These are phyloP conservation scores for Micromonas commoda DNA, from an alignment of 139 green algal species.

Conservation along the genomic window DNA sequence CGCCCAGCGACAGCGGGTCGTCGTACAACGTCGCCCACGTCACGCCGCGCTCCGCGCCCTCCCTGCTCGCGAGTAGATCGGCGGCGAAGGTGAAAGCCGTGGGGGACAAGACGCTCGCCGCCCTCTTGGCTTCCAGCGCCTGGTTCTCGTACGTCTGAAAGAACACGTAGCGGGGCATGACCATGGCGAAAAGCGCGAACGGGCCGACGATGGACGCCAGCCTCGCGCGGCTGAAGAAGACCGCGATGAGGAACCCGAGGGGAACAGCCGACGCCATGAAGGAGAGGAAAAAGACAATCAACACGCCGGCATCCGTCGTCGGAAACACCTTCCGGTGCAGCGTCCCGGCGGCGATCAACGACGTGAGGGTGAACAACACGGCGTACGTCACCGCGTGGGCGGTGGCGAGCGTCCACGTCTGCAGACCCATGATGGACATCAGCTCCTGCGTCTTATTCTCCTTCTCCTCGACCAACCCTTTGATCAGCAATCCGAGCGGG, in stretches of 20 bases:
- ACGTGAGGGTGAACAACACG: background rate
- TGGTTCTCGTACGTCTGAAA: too few relatives aligned
- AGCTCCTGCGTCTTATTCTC: constrained; percentile 32
- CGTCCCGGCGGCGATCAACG: too few relatives aligned
- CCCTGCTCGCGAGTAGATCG: background rate
- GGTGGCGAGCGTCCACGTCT: constrained; percentile 25
- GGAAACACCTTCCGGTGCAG: constrained; percentile 13
- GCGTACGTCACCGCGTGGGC: background rate
- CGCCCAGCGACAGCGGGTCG: background rate
- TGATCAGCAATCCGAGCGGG: constrained; percentile 27
- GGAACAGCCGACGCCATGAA: background rate
- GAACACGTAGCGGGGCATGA: too few relatives aligned
- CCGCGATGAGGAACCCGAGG: constrained; percentile 7
- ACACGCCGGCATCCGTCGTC: constrained; percentile 15
- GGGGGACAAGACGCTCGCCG: background rate
- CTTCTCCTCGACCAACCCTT: constrained; percentile 25
- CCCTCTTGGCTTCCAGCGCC: background rate
- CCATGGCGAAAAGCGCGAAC: background rate
- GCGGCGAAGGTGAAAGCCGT: constrained; percentile 7
- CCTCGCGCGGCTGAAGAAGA: background rate
- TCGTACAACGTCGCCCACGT: constrained; percentile 3
- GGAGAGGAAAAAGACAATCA: constrained; percentile 22
- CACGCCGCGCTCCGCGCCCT: constrained; percentile 9
- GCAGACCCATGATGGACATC: constrained; percentile 19
- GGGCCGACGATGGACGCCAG: constrained; percentile 7